Base-by-base conservation (phyloP, 2,329 filamentous ascomycete species). In the Talaromyces funiculosus region DNA sequence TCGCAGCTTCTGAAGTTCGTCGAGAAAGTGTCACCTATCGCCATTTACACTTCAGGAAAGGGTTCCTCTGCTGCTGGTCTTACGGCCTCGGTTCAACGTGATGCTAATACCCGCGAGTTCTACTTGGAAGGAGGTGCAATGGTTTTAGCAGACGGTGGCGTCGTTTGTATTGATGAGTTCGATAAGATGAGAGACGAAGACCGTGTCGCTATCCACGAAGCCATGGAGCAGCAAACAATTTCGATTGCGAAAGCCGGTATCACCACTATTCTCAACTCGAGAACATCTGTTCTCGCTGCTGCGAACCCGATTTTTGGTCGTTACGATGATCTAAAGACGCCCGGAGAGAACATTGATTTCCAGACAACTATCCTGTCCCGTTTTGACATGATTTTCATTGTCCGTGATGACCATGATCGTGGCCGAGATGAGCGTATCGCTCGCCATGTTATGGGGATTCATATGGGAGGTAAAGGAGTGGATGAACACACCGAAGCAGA, bases 381-480 rank as follows among this genome's bases (percentile, higher is more conserved):
- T 83, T 99, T 99, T 74, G 94, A 99, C 75, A 97, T 99, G 90
- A 97, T 99, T 66, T 99, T 97, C 80, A 97, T 99, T 66, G 93
- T 99, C 64, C 90, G 90, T 67, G 94, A 99, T 73, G 92, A 96
- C 64, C 94, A 99, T 73, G 90, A 93, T 64, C 85, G 90, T 47
- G 88, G 85, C 61, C 90, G 93, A 69, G 94, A 99, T 71, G 91
- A 97, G 78, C 87, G 84, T 3, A 97, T 99, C 70, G 94, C 94
- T 12, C 93, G 88, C 72, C 94, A 99, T 84, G 93, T 99, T 71
- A 96, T 99, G 87, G 87, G 89, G 49, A 92, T 99, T 65, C 93
- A 97, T 69, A 97, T 97, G 90, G 91, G 92, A 61, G 90, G 90
- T 14, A 86, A 89, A 57, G 89, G 90, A 42, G 78, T 89, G 0